Evolutionary conservation across 768 basidiomycete species (phyloP), one percentile per base, ranked within the genome.

Genomic region (Mycena maculata): DNA sequence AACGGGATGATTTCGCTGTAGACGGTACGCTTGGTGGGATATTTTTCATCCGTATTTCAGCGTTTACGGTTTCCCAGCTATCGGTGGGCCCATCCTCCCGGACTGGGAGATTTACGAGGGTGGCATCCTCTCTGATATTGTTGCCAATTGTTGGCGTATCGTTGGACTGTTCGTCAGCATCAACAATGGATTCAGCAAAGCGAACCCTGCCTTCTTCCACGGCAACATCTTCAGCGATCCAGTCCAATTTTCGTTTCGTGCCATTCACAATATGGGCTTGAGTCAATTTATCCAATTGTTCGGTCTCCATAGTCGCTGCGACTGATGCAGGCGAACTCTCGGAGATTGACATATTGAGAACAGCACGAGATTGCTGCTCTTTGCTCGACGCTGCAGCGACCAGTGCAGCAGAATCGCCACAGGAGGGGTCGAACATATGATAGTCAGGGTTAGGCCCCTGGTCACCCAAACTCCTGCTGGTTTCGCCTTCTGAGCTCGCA

Each of bases 1-100:
- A 60, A 15, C 62, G 55, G 8, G 55, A 64, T 18, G 57, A 54
- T 45, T 71, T 72, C 20, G 33, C 55, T 13, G 47, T 22, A 25
- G 1, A 36, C 1, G 50, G 49, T 4, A 30, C 2, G 1, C 22
- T n/a, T 5, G 22, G 52, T 2, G 23, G 53, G 2, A n/a, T 30
- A 25, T 63, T 63, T 4, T 45, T 16, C 8, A 22, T 25, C 7
- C 60, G 2, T 12, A 62, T 62, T 20, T 52, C 60, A 9, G 49
- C 13, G 18, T 62, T 62, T 12, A 33, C 31, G 2, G 1, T 5
- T 25, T 62, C 60, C 60, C 60, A 62, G 33, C 33, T 13, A 22
- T 25, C 42, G 23, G 31, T 25, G 3, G 28, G 28, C 36, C 22
- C 18, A 47, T 28, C 5, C 30, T 6, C 11, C 18, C 22, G 11